Evolutionary conservation across 2,329 filamentous ascomycete genomes (phyloP), one percentile per base, ranked within the genome.

Genomic region (Amauroascus niger): DNA sequence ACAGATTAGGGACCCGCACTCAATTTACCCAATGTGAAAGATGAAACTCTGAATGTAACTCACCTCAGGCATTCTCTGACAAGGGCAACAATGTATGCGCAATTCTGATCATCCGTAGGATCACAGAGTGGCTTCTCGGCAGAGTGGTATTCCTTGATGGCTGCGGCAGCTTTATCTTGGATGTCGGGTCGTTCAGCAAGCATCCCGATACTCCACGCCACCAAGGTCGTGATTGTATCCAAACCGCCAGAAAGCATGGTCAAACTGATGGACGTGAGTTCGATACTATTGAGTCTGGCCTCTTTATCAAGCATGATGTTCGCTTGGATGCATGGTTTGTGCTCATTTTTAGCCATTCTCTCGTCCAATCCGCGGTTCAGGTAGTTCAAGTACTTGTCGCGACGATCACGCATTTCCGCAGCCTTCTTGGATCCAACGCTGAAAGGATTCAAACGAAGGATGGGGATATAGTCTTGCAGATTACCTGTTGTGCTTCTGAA

Each of bases 201-300:
- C 26, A 83, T 70, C 0, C 76, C 79, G 49, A 85, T 74, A 60
- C 79, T 81, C 82, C 82, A 85, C 3, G 81, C 79, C 1, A 85
- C 76, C 4, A 82, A 71, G 0, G 81, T 84, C 1, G 81, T 83
- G 33, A 86, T 76, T 0, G 83, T 86, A 57, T 86, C 82, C 2
- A 86, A 69, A 0, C 82, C 82, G 0, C 82, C 82, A 0, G 79
- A 82, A 3, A 86, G 69, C 82, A 86, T 86, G 0, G 82, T 85
- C 57, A 86, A 65, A 57, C 79, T 82, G 60, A 85, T 85, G 0
- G 78, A 81, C 0, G 76, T 83, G 33, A 85, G 71, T 58, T 86
- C 82, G 48, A 79, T 80, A 37, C 75, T 74, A 66, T 79, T 82
- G 14, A 85, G 68, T 57, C 78, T 80, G 0, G 80, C 77, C 35